Base-by-base conservation (phyloP, 305 asterid species). In the Petunia hybrid region DNA sequence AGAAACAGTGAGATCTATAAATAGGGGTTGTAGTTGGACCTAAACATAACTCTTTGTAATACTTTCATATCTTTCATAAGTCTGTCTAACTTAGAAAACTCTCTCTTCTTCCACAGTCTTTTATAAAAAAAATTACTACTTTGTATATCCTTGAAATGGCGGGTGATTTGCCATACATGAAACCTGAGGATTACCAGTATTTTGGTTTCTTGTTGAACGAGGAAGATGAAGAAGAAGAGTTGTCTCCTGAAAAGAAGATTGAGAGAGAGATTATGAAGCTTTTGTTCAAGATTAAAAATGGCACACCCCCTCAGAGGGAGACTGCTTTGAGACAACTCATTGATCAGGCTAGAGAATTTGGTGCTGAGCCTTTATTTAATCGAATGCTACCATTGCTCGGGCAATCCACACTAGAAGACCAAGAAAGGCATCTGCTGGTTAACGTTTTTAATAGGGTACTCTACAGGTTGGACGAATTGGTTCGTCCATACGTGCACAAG, bases 261-360 rank as follows among this genome's bases (percentile, higher is more conserved):
- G 99, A 95, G 85, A 86, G 96, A 39, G 92, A 95, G 89, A 91
- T 94, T 82, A 94, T 91, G 98, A 95, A 94, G 81, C 93, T 94
- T 40, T 81, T 95, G 90, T 93, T 95, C 42, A 95, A 95, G 85
- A 95, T 94, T 63, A 95, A 94, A 83, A 95, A 94, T n/a, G 99
- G 99, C 10, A 95, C 99, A 62, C 98, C 99, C n/a, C 95, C 98
- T 0, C 99, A 95, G 90, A 90, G 99, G 85, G 94, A 95, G 90
- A 95, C 99, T 80, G 99, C 99, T 76, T 76, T 95, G 92, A 89
- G 99, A 73, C 99, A 95, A 87, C 91, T 95, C 79, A 94, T 97
- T 3, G 98, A 95, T 82, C 94, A 95, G 90, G 98, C 99, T 55
- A 91, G 98, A 85, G 99, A 95, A 76, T 84, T 95, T 65, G 99